Evolutionary conservation across 208 protist genomes (phyloP).

Genomic region (Borovskyia barvae): DNA sequence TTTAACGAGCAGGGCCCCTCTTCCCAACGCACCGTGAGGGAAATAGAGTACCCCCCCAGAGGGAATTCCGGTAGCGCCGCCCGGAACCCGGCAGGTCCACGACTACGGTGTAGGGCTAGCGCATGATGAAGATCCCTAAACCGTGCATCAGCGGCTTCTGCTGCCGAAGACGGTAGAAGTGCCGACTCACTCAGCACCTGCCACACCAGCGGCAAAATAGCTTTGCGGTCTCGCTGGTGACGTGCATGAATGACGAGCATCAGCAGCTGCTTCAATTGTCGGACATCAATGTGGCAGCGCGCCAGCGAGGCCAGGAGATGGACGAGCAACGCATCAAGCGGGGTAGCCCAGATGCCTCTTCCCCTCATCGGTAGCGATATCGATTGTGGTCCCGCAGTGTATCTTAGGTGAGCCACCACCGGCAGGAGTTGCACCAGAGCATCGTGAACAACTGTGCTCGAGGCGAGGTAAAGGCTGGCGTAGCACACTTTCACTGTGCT

Average conservation of each 20-base stretch:
- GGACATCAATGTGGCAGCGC: conserved; percentile 65
- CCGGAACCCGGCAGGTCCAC: conserved; percentile 49
- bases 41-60: conserved; percentile 70
- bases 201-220: conserved; percentile 43
- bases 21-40: conserved; percentile 70
- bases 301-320: conserved; percentile 42
- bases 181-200: conserved; percentile 57
- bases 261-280: conserved; percentile 76
- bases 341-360: not conserved
- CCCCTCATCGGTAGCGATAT: too few species aligned
- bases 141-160: not conserved
- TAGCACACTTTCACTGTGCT: conserved; percentile 24
- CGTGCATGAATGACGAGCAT: conserved; percentile 49
- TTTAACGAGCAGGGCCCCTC: too few species aligned
- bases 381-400: too few species aligned
- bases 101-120: conserved; percentile 30
- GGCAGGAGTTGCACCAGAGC: conserved; percentile 50
- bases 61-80: conserved; percentile 57
- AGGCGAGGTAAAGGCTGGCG: conserved; percentile 46
- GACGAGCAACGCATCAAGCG: conserved; percentile 35
- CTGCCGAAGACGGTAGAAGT: not conserved
- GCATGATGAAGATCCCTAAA: conserved; percentile 22
- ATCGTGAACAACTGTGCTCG: conserved; percentile 58
- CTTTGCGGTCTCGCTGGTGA: conserved; percentile 28
- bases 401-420: conserved; percentile 13